Evolutionary conservation across 148 eudicot genomes (phyloP), one percentile per base, ranked within the genome.

Genomic region (Oxyria digyna): DNA sequence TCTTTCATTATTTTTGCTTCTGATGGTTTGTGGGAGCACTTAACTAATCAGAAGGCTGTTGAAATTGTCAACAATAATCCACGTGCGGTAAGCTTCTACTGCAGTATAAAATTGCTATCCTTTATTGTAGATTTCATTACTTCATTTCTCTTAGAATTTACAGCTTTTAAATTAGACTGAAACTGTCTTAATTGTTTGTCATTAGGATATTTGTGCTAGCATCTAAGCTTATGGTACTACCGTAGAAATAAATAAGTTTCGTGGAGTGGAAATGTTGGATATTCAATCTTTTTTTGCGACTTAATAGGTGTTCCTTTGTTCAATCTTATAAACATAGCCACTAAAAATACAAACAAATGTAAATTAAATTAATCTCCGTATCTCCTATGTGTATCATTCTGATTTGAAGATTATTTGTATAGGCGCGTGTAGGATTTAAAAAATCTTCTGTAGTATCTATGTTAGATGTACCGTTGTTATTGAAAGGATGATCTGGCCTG

Each of bases 11-110:
- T 87, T 73, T 82, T 87, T 81, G 91, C 91, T 76, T 87, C 91
- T 70, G 92, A 85, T 81, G 86, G 87, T 72, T 78, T 88, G 78
- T 88, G 95, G 95, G 95, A 88, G 71, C 90, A 85, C 82, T 72
- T 88, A 83, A 79, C 77, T 66, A 88, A 88, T 73, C 87, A 88
- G 81, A 81, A 78, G 42, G 95, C 95, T 67, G 95, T 88, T 75
- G 90, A 88, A 23, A 88, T 88, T 69, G 90, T 88, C 78, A 79
- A 81, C 29, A 86, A 63, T 69, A 77, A 86, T 78, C 95, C 95
- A 20, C 90, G 74, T 54, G 77, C 83, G 6, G 95, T 88, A 81
- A 84, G 90, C 62, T 72, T 74, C 50, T 76, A n/a, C 23, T 48
- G 24, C 21, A 2, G 54, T 13, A 17, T 48, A 35, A 48, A 18